Base-by-base conservation (phyloP, 495 filamentous ascomycete genomes). In the Hypoxylon intermedium region DNA sequence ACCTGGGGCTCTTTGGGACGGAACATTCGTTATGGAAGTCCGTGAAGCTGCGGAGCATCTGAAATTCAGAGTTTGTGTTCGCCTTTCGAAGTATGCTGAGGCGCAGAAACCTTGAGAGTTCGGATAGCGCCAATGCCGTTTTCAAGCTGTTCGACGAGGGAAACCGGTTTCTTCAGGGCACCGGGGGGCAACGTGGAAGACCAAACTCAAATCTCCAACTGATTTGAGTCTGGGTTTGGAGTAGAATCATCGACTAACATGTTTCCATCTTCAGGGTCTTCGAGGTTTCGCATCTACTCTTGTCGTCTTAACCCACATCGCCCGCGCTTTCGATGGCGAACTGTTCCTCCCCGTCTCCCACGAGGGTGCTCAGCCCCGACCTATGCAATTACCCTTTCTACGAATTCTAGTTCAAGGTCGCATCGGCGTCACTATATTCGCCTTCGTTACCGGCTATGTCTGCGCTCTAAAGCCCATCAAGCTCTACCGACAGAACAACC, bases 391-490 rank as follows among this genome's bases (percentile, higher is more conserved):
- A 53, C 85, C 85, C 7, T 74, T 86, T 42, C 61, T 88, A 9
- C 84, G 86, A 30, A 80, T 88, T 40, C 77, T 84, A 37, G 79
- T 82, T 70, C 86, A 88, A 69, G 86, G 84, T 38, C 81, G 83
- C 47, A 77, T 87, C 23, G 85, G 86, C 44, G 85, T 89, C 15
- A 81, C 85, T 24, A 84, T 87, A 48, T 89, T 89, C 75, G 78
- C 82, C 44, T 81, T 89, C 55, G 77, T 89, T 34, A 86, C 86
- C 13, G 86, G 85, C 44, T 89, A 87, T 60, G 85, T 89, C 19
- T 87, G 85, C 67, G 83, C 85, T 5, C 68, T 89, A 34, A 87
- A 87, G 67, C 85, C 86, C 1, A 70, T 89, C 34, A 85, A 85
- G 44, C 79, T 84, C 45, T 75, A 76, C 28, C 82, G 82, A 11